Evolutionary conservation across 129 eudicot species (phyloP), one percentile per base, ranked within the genome.

Genomic region (Lactuca sativa): DNA sequence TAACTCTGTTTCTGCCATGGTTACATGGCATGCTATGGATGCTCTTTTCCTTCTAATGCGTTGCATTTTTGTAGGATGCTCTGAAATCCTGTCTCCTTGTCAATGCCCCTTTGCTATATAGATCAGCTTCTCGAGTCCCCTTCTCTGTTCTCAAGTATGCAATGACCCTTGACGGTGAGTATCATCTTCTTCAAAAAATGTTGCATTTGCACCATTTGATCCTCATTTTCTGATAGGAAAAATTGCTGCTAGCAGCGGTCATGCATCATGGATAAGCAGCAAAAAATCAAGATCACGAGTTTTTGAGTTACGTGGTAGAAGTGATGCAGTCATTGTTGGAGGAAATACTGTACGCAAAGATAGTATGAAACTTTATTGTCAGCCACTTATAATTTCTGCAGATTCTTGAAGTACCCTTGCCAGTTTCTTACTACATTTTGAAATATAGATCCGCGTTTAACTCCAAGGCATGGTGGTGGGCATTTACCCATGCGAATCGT

Each of bases 291-390:
- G 99, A 75, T 69, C 79, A 11, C 88, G 88, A 55, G 99, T 93
- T 72, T 82, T 93, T 75, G 99, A 90, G 56, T 67, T 93, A 66
- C 88, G 99, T 64, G 99, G 97, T 58, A 82, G 99, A 83, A 86
- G 99, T 62, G 99, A 93, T 74, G 99, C 97, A 67, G 83, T 93
- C 44, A 85, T 93, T 63, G 97, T 90, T 36, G 99, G 99, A 73
- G 99, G 99, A 82, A 93, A 93, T 65, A 93, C 99, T 80, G 97
- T 93, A 36, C 97, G 99, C 87, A 82, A 66, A 81, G 99, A 93
- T 85, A 85, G 99, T 93, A 89, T 78, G 96, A 67, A 74, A 71
- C 82, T 75, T 64, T 61, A 66, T 69, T 9, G 75, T 48, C 58
- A 47, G 43, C 74, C 65, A 66, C 47, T 81, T 59, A 64, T 62